Conservation (phyloP, 257 asterid species). For the Jacaranda copaia region DNA sequence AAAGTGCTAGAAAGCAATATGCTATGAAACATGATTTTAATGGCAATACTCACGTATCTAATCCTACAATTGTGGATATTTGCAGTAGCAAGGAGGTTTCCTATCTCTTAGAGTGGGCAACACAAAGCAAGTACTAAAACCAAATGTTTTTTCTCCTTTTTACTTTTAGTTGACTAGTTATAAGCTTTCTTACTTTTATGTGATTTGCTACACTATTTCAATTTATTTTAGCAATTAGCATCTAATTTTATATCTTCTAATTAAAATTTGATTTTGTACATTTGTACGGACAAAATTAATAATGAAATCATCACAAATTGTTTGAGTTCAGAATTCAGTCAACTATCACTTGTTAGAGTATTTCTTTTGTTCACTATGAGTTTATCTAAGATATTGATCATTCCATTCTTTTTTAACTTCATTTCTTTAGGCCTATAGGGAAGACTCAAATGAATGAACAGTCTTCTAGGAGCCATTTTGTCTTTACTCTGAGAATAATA, state of each 20-base stretch:
- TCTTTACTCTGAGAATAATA: conserved; percentile 77
- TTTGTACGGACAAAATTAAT: background rate
- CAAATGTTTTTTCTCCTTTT: background rate
- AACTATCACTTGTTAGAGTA: background rate
- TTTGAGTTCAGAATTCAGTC: background rate
- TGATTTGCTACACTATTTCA: background rate
- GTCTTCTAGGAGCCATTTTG: conserved; percentile 94
- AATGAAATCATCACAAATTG: background rate
- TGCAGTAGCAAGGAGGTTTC: conserved; percentile 91
- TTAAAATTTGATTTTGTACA: background rate
- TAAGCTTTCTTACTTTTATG: background rate
- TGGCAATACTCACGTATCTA: conserved; percentile 88
- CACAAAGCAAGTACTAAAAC: conserved; percentile 81
- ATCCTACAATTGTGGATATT: conserved; percentile 80
- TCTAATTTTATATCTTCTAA: background rate
- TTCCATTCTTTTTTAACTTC: conserved; percentile 6
- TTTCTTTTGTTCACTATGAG: too few species aligned
- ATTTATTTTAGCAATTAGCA: background rate
- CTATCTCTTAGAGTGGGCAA: conserved; percentile 85
- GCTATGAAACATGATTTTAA: conserved; percentile 80
- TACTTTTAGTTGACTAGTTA: background rate
- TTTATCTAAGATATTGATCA: too few species aligned
- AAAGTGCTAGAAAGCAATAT: conserved; percentile 77
- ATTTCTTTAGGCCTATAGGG: conserved; percentile 76
- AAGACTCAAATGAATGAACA: conserved; percentile 96